A percentile compares a stretch with the other conserved stretches of the same genome.
Conservation (phyloP, 2,329 filamentous ascomycete species). For the Ilyonectria destructans region DNA sequence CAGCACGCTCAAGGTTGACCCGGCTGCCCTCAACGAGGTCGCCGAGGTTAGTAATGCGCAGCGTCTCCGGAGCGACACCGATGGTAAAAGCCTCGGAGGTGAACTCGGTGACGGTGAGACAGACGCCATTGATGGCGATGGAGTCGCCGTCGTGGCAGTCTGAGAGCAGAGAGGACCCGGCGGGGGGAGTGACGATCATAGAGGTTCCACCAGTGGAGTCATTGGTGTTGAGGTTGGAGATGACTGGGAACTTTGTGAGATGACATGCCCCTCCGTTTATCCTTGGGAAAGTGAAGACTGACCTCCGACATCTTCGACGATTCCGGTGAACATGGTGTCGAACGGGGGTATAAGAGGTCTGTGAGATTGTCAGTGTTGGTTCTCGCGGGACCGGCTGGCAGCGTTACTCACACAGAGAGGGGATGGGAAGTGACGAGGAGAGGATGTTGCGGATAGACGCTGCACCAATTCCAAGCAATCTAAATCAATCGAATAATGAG, state of each 20-base stretch:
- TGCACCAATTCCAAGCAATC: background rate
- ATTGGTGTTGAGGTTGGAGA: slow-evolving; percentile 85
- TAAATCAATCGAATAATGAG: background rate
- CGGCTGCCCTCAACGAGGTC: slow-evolving; percentile 74
- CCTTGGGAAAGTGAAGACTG: slow-evolving; percentile 55
- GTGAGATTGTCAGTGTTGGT: background rate
- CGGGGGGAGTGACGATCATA: slow-evolving; percentile 83
- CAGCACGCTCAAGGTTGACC: slow-evolving; percentile 96
- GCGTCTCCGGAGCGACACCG: slow-evolving; percentile 94
- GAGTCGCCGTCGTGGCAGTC: slow-evolving; percentile 93
- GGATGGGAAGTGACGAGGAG: background rate
- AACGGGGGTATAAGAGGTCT: background rate
- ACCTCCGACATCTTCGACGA: slow-evolving; percentile 95
- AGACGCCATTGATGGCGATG: slow-evolving; percentile 96
- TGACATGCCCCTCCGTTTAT: background rate
- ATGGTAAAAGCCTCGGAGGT: slow-evolving; percentile 81
- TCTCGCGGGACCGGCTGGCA: background rate
- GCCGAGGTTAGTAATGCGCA: slow-evolving; percentile 96
- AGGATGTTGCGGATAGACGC: background rate
- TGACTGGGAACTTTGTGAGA: slow-evolving; percentile 71
- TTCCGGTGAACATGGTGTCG: slow-evolving; percentile 90
- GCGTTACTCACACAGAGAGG: background rate
- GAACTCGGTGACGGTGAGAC: slow-evolving; percentile 85
- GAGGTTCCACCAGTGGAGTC: slow-evolving; percentile 91
- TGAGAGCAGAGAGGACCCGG: slow-evolving; percentile 80